phyloP scores from a whole-genome alignment of 345 rosid genomes.

The Salix exigua region DNA sequence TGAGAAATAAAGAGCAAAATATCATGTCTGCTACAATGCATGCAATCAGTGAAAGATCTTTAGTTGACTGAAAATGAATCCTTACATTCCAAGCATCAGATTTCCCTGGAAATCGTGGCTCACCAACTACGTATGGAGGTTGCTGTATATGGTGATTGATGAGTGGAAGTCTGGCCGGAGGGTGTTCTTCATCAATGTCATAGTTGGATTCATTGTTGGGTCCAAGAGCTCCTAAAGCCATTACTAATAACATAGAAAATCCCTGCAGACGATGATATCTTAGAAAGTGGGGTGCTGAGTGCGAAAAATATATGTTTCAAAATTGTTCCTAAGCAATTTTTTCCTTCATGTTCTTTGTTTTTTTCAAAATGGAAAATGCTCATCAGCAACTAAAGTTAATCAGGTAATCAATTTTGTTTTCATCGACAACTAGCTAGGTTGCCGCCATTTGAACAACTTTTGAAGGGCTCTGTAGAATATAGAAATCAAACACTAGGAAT shows the following conservation, averaged over 20 bases:
- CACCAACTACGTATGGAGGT: constrained; percentile 14
- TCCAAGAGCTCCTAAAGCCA: constrained; percentile 34
- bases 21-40: background rate
- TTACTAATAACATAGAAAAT: constrained; percentile 27
- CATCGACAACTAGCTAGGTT: background rate
- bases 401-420: background rate
- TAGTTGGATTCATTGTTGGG: constrained; percentile 10
- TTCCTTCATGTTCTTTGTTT: background rate
- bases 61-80: background rate
- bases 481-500: background rate
- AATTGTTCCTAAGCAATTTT: background rate
- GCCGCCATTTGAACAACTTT: background rate
- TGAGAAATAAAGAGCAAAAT: background rate
- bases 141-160: constrained; percentile 21
- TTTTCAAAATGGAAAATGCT: background rate
- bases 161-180: constrained; percentile 34
- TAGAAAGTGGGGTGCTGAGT: background rate
- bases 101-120: constrained; percentile 15
- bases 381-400: background rate
- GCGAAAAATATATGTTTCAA: background rate
- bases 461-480: background rate
- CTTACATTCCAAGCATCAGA: constrained; percentile 28
- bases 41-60: background rate
- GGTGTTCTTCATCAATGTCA: constrained; percentile 32
- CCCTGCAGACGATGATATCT: constrained; percentile 31